Base-by-base conservation (phyloP, 2,329 filamentous ascomycete genomes). In the Reticulascus tulasneorum region DNA sequence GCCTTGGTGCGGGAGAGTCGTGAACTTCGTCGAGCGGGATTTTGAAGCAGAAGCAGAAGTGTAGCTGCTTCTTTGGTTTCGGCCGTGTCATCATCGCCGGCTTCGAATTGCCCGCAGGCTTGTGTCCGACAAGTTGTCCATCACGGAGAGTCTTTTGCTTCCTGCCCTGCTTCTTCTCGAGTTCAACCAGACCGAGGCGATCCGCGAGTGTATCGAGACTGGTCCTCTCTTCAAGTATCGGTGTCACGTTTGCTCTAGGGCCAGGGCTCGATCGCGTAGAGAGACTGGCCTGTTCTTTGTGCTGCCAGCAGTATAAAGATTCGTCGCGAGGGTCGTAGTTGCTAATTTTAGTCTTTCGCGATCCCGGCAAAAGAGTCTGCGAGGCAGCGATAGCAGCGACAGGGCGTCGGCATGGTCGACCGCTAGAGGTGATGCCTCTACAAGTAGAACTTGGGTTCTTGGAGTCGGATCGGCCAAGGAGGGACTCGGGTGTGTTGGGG, bases 181-280 rank as follows among this genome's bases (percentile, higher is more conserved):
- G 62, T 29, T 86, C 77, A n/a, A 88, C 58, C 15, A 93, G 66
- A 4, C 88, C 87, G 5, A 96, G 66, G 28, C 86, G 73, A 47
- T 88, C 86, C 26, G 89, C 79, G 38, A 97, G 66, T 0, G 89
- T 94, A 58, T 98, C 93, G 37, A 97, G 74, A 51, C 90, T 96
- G 22, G 79, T 83, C 33, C 86, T 72, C 38, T 77, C 70, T 48
- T 81, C 74, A 35, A 82, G 60, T 5, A 81, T 75, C 7, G 77
- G 71, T 5, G 73, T 66, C 13, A 66, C 55, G 26, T 56, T 58
- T 39, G 53, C 51, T 26, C 59, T 58, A 5, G 65, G 67, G 2
- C 67, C 67, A 3, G 69, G 65, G 42, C 63, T 71, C 13, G 68
- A 69, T 28, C 57, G 58, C 3, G 68, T 57, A 8, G 71, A 69